These are phyloP conservation scores for Vaccinium myrtillus DNA, from an alignment of 148 eudicot genomes.

Conservation along the genomic window DNA sequence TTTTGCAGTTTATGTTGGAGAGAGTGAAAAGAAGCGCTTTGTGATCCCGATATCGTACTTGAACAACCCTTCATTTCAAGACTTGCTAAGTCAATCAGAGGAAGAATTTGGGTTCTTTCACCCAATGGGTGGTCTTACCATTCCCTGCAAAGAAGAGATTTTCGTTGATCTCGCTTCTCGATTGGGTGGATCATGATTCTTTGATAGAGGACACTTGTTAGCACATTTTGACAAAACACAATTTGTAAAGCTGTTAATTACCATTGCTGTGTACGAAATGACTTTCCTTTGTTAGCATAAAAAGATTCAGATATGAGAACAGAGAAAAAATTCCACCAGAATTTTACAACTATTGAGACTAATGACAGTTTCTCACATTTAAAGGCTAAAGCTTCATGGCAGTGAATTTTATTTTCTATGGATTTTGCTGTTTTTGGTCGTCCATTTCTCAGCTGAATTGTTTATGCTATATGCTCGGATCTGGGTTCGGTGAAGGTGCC, in stretches of 20 bases:
- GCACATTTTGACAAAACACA: background rate
- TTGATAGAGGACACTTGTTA: background rate
- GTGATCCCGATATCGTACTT: background rate
- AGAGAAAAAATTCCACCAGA: background rate
- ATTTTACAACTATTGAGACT: background rate
- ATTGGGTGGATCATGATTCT: conserved; percentile 11
- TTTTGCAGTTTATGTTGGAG: conserved; percentile 52
- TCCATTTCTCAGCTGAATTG: no score
- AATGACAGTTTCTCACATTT: background rate
- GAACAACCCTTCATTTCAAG: background rate
- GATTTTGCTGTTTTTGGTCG: background rate
- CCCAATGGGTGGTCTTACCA: conserved; percentile 62
- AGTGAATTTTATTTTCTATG: background rate
- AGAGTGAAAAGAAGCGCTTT: conserved; percentile 28
- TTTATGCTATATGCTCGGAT: no score
- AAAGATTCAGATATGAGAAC: background rate
- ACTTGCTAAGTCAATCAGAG: background rate
- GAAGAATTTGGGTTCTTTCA: conserved; percentile 43
- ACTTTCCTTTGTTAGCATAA: background rate
- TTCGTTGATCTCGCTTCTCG: conserved; percentile 32
- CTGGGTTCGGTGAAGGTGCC: no score
- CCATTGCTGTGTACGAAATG: background rate
- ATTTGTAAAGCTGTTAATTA: background rate
- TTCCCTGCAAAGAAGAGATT: conserved; percentile 48
- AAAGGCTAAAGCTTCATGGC: background rate